A percentile compares a stretch with the other conserved stretches of the same genome.
Evolutionary conservation across 2,329 filamentous ascomycete species (phyloP).

Genomic region (Monosporascus sp.): DNA sequence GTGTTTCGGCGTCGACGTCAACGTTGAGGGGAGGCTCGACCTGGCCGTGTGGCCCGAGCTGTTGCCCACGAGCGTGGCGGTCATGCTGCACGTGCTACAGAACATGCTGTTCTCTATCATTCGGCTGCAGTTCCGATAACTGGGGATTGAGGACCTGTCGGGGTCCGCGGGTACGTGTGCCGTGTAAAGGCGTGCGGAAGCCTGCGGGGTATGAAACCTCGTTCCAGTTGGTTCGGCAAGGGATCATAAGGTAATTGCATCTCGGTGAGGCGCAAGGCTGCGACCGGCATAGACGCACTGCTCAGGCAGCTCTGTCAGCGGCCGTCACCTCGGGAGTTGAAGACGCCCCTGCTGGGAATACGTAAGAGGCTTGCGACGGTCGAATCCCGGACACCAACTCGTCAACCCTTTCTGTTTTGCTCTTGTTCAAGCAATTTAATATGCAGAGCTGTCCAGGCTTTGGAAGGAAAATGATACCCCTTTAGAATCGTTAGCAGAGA

Average conservation of each 20-base stretch:
- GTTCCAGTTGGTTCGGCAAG: too few relatives aligned
- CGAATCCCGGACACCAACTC: neutral
- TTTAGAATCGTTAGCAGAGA: neutral
- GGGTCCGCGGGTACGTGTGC: too few relatives aligned
- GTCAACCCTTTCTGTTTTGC: neutral
- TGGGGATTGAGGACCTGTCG: neutral
- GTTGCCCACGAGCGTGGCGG: slow-evolving; percentile 60
- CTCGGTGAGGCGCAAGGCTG: too few relatives aligned
- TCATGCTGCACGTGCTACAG: slow-evolving; percentile 64
- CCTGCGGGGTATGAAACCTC: neutral
- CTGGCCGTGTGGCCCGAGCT: slow-evolving; percentile 63
- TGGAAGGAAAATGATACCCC: neutral
- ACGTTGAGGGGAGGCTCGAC: slow-evolving; percentile 60
- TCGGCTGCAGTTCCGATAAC: slow-evolving; percentile 51
- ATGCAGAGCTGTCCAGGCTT: neutral
- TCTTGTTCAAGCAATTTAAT: neutral
- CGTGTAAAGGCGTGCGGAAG: too few relatives aligned
- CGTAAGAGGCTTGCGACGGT: neutral
- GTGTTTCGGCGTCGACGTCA: slow-evolving; percentile 58
- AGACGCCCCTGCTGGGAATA: neutral
- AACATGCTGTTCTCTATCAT: slow-evolving; percentile 71
- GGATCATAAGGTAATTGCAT: too few relatives aligned
- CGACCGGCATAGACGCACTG: too few relatives aligned
- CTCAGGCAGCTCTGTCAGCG: too few relatives aligned
- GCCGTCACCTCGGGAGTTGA: too few relatives aligned